Evolutionary conservation across 257 asterid genomes (phyloP), one percentile per base, ranked within the genome.

Genomic region (Nicotiana sylvestris): DNA sequence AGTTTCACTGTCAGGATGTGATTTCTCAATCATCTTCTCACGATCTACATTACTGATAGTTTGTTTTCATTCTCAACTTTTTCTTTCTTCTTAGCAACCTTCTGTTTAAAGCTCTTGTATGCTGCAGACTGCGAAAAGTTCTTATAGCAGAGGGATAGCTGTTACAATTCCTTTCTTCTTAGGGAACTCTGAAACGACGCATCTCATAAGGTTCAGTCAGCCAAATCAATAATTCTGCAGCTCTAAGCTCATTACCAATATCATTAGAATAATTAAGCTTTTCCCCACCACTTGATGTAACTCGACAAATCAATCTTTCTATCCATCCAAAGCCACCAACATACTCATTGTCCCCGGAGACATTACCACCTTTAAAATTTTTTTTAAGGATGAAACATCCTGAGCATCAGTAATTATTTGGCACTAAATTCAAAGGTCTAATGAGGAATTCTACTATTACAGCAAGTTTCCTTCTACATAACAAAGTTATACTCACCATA

Each of bases 121-220:
- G 99, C 95, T 21, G 93, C 86, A 43, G 97, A 95, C 69, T 87
- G 87, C 83, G 89, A 88, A 88, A 88, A 84, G 89, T 88, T 89
- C 89, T 90, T 94, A 93, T 83, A n/a, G 97, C 98, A 74, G 99
- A 92, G 62, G 85, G 82, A 53, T 88, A 77, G 70, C 80, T 76
- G 82, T 89, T 92, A 78, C 82, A 91, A 82, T 87, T 90, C 84
- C 84, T 84, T 85, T 88, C 91, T 83, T 92, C 95, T 32, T 85
- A 89, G 66, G 94, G 81, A 80, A 89, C 78, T 4, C 99, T 98
- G 58, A 95, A 90, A 25, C 85, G 90, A 2, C 97, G 99, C 95
- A 95, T 95, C 92, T 95, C 93, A 60, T 93, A 95, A 66, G 97
- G 97, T 84, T 95, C 93, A 33, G 98, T 91, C 66, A 94, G 90